Conservation (phyloP, 2,329 filamentous ascomycete species). For the Elsinoe necatrix region DNA sequence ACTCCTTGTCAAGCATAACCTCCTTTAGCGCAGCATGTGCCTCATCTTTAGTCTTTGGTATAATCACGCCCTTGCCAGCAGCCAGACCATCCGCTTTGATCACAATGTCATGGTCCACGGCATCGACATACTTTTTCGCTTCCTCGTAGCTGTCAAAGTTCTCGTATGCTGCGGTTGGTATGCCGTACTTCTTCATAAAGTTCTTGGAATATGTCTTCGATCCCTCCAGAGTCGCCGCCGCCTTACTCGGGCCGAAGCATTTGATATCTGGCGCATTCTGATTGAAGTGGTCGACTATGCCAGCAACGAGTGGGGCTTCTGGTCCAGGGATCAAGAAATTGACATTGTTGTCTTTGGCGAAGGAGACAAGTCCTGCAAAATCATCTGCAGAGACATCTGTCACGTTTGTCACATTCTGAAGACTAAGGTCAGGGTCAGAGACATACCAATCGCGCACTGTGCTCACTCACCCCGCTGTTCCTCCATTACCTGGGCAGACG, state of each 20-base stretch:
- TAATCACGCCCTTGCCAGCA: conserved; percentile 90
- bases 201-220: conserved; percentile 97
- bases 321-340: conserved; percentile 85
- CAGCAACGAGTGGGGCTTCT: conserved; percentile 87
- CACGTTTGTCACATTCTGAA: conserved; percentile 49
- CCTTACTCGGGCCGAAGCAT: conserved; percentile 77
- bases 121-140: conserved; percentile 58
- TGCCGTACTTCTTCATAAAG: conserved; percentile 86
- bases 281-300: conserved; percentile 76
- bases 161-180: conserved; percentile 83
- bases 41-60: conserved; percentile 73
- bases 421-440: conserved; percentile 22
- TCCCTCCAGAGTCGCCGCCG: conserved; percentile 83
- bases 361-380: conserved; percentile 65
- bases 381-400: conserved; percentile 61
- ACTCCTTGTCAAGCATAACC: conserved; percentile 84
- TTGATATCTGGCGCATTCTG: conserved; percentile 46
- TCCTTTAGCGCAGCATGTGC: conserved; percentile 72
- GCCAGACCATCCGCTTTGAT: conserved; percentile 92
- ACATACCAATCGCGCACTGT: neutral
- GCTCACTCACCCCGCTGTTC: conserved; percentile 51
- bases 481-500: conserved; percentile 71
- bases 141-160: conserved; percentile 54
- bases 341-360: conserved; percentile 63
- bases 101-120: conserved; percentile 64